Base-by-base conservation (phyloP, 2,329 filamentous ascomycete species). In the Metarhizium brunneum region DNA sequence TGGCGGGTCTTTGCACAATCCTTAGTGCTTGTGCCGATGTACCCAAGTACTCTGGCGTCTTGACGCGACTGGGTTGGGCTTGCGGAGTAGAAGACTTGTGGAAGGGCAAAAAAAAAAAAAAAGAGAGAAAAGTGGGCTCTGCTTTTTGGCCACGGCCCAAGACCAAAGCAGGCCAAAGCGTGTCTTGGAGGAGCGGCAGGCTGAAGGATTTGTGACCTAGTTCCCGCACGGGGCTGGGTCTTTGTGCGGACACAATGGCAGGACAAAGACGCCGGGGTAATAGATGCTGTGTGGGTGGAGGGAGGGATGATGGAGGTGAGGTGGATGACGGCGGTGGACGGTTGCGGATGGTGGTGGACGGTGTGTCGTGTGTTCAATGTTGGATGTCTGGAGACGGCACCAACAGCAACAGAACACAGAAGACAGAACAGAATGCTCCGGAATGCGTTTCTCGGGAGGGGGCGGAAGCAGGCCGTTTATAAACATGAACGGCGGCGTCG, bases 401-500 rank as follows among this genome's bases (percentile, higher is more conserved):
- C 2, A 30, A 48, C 6, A 48, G 14, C 20, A 30, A 16, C 25
- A 30, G 25, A 48, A 8, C 1, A 35, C 32, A 11, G 25, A 48
- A 8, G 3, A 35, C 32, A 11, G 32, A 35, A 35, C 10, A 35
- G 32, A 35, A 11, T 35, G 6, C 20, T 48, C 25, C 6, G 32
- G 20, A 30, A 29, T 7, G 8, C 18, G 20, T 11, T 48, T 47
- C 18, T 25, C 29, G 25, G 25, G 25, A 32, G n/a, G 20, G 38
- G 38, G 11, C 7, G 54, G 47, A 50, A 45, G 47, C 30, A 13
- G 54, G 25, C 32, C 36, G 51, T 53, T 45, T 50, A 53, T 56
- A 47, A 45, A 16, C 43, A 38, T 35, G 16, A 49, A 43, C 6
- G 45, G 20, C 32, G 36, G 7, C 16, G n/a, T 8, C 36, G 18